These are phyloP conservation scores for Eucalyptus erythrocorys DNA, from an alignment of 345 rosid genomes.

Conservation along the genomic window DNA sequence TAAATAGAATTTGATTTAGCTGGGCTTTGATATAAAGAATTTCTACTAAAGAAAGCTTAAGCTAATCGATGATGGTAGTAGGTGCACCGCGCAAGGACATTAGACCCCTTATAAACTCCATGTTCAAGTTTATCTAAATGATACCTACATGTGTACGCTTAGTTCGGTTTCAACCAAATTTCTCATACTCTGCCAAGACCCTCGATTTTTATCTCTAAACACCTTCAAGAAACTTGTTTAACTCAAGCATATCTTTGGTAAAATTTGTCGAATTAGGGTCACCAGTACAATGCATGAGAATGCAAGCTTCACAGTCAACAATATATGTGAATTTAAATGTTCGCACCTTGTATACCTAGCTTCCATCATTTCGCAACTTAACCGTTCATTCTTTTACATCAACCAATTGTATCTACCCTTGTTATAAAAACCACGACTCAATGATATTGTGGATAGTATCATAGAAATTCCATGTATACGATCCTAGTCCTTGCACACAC, in stretches of 20 bases:
- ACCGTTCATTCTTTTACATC: neutral
- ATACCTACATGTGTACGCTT: neutral
- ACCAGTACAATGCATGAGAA: neutral
- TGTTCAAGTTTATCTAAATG: neutral
- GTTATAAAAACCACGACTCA: neutral
- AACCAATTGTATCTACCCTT: neutral
- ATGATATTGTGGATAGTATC: neutral
- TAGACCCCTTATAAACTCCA: neutral
- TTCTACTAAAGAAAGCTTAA: neutral
- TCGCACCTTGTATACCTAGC: neutral
- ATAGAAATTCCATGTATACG: neutral
- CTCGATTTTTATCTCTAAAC: neutral
- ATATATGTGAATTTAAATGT: neutral
- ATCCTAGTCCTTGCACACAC: neutral
- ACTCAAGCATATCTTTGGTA: neutral
- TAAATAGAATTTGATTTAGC: neutral
- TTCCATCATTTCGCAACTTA: neutral
- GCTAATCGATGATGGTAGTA: neutral
- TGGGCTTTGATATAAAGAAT: neutral
- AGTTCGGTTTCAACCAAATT: neutral
- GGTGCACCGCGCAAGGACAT: rapidly evolving
- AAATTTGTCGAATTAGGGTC: neutral
- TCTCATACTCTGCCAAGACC: neutral
- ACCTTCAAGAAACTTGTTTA: neutral
- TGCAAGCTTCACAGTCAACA: neutral